phyloP scores from a whole-genome alignment of 2,329 filamentous ascomycete species.

The Calonectria crousiana region DNA sequence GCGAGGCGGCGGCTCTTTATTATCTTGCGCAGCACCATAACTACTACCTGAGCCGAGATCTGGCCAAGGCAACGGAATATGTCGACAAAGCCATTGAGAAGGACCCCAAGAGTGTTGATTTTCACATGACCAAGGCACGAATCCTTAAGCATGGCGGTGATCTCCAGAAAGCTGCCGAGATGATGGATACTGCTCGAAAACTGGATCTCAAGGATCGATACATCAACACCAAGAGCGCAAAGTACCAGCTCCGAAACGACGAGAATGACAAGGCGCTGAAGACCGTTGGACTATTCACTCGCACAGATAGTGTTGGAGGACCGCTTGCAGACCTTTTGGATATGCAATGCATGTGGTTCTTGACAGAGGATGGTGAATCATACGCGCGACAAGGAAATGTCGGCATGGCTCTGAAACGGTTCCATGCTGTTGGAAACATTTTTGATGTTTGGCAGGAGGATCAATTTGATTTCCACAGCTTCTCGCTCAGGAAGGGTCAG shows the following conservation, averaged over 20 bases:
- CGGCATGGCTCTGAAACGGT: conserved; percentile 90
- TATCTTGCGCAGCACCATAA: conserved; percentile 98
- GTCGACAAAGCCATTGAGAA: conserved; percentile 87
- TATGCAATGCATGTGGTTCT: conserved; percentile 98
- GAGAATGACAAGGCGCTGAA: conserved; percentile 87
- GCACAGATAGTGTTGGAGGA: conserved; percentile 88
- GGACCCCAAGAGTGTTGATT: conserved; percentile 86
- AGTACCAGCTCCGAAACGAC: conserved; percentile 94
- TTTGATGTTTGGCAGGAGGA: conserved; percentile 99
- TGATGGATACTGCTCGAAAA: conserved; percentile 88
- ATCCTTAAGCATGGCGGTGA: conserved; percentile 94
- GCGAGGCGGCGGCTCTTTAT: conserved; percentile 85
- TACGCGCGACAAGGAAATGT: conserved; percentile 85
- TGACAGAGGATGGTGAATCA: conserved; percentile 94
- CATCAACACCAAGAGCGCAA: conserved; percentile 98
- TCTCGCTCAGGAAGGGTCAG: conserved; percentile 96
- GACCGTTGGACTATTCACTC: conserved; percentile 94
- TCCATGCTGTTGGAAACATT: conserved; percentile 88
- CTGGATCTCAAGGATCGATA: conserved; percentile 93
- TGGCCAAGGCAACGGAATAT: conserved; percentile 83
- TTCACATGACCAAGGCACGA: conserved; percentile 93
- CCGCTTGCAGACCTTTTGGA: conserved; percentile 92
- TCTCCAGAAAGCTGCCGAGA: conserved; percentile 80
- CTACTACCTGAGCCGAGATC: conserved; percentile 87
- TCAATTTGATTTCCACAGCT: conserved; percentile 98